These are phyloP conservation scores for Leptosphaerulina australis DNA, from an alignment of 2,329 filamentous ascomycete species.

Conservation along the genomic window DNA sequence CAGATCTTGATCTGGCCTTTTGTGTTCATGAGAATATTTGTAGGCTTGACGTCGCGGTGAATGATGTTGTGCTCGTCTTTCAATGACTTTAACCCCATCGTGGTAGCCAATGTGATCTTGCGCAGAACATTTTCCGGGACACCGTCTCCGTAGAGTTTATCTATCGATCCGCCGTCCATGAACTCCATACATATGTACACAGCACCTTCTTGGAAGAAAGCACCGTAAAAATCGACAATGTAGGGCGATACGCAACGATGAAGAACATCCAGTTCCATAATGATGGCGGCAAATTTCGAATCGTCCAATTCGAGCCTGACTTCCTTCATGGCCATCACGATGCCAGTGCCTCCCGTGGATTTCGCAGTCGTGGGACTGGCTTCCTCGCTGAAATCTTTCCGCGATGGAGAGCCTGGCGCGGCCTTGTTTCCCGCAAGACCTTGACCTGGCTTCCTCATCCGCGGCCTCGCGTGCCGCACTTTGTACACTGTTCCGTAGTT, in stretches of 20 bases:
- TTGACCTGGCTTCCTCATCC: conserved; percentile 64
- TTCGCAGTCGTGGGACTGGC: conserved; percentile 46
- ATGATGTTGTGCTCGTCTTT: conserved; percentile 99
- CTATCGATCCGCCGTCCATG: conserved; percentile 98
- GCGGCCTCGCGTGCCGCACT: conserved; percentile 80
- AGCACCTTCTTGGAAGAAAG: conserved; percentile 97
- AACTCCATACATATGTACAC: conserved; percentile 99
- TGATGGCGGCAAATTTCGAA: conserved; percentile 93
- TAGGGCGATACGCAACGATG: conserved; percentile 94
- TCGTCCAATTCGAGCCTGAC: conserved; percentile 95
- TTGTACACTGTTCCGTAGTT: conserved; percentile 99
- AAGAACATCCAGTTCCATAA: conserved; percentile 95
- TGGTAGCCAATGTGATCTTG: conserved; percentile 88
- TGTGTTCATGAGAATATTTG: conserved; percentile 94
- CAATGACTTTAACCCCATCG: conserved; percentile 87
- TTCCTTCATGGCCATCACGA: conserved; percentile 99
- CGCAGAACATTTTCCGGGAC: conserved; percentile 86
- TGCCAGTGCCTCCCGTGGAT: conserved; percentile 65
- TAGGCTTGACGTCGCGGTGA: conserved; percentile 96
- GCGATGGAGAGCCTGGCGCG: conserved; percentile 43
- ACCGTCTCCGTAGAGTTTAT: conserved; percentile 90
- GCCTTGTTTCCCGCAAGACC: conserved; percentile 65
- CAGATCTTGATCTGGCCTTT: conserved; percentile 95
- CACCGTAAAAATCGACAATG: conserved; percentile 98
- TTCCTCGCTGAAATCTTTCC: conserved; percentile 40